phyloP scores from a whole-genome alignment of 257 asterid species.

The Solanum gandarillasii region DNA sequence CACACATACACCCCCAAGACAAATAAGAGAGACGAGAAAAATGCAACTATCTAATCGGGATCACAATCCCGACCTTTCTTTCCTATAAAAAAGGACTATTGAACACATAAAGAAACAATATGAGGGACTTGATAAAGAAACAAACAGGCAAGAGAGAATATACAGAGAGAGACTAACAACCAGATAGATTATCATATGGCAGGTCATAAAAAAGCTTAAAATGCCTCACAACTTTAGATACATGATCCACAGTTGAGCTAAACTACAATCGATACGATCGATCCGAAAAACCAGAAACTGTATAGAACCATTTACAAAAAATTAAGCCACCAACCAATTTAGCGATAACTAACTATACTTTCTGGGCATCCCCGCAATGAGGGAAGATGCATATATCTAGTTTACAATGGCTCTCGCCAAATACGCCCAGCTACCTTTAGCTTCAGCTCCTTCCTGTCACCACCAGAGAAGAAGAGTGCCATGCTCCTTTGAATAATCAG shows the following conservation, averaged over 20 bases:
- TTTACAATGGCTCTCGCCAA: conserved; percentile 12
- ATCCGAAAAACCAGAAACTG: neutral
- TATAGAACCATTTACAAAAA: neutral
- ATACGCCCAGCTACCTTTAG: conserved; percentile 22
- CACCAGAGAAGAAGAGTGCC: conserved; percentile 23
- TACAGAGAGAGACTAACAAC: neutral
- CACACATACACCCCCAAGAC: too few species aligned
- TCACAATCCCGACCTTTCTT: neutral
- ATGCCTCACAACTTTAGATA: neutral
- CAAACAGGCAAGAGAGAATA: neutral
- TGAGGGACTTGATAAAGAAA: neutral
- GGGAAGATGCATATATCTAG: neutral
- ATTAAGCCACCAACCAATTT: neutral
- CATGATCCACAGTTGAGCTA: neutral
- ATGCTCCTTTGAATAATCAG: conserved; percentile 21
- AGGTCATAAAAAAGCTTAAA: neutral
- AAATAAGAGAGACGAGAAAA: neutral
- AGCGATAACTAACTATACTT: neutral
- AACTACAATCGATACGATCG: neutral
- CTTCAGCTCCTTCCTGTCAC: conserved; percentile 23
- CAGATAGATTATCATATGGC: neutral
- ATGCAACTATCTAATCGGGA: neutral
- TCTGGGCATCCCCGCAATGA: neutral
- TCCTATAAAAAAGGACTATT: neutral
- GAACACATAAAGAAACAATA: neutral